Percentiles rank a stretch among this genome's conserved stretches.
Conservation (phyloP, 345 rosid species). For the Sisymbrium irio region DNA sequence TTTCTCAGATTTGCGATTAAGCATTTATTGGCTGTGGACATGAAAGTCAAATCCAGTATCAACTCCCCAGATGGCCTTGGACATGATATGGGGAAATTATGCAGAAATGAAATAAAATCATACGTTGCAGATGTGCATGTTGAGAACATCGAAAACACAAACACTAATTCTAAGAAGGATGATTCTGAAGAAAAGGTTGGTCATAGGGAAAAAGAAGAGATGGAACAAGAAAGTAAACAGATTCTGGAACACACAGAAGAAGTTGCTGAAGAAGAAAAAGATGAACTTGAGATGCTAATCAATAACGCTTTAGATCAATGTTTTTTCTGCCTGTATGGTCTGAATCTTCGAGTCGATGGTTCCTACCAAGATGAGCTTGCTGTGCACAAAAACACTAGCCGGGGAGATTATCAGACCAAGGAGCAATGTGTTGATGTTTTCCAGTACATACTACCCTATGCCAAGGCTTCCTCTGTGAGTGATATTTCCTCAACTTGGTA, state of each 20-base stretch:
- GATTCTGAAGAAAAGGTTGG: constrained; percentile 38
- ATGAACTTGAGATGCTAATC: constrained; percentile 80
- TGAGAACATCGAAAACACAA: constrained; percentile 37
- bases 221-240: constrained; percentile 40
- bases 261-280: constrained; percentile 70
- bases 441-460: constrained; percentile 87
- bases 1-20: constrained; percentile 95
- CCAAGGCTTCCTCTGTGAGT: constrained; percentile 92
- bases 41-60: constrained; percentile 74
- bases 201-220: constrained; percentile 31
- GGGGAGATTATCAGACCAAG: constrained; percentile 96
- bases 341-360: constrained; percentile 87
- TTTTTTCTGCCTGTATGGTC: constrained; percentile 95
- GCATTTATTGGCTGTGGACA: constrained; percentile 86
- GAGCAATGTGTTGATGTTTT: constrained; percentile 98
- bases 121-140: constrained; percentile 37
- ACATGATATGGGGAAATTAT: constrained; percentile 44
- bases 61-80: constrained; percentile 42
- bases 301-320: constrained; percentile 94
- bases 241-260: constrained; percentile 41
- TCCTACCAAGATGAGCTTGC: constrained; percentile 88
- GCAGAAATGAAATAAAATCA: constrained; percentile 38
- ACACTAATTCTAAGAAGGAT: constrained; percentile 39
- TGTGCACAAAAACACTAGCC: constrained; percentile 80
- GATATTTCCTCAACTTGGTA: constrained; percentile 32